Conservation (phyloP, 768 basidiomycete genomes). For the Phaeotremella skinneri region DNA sequence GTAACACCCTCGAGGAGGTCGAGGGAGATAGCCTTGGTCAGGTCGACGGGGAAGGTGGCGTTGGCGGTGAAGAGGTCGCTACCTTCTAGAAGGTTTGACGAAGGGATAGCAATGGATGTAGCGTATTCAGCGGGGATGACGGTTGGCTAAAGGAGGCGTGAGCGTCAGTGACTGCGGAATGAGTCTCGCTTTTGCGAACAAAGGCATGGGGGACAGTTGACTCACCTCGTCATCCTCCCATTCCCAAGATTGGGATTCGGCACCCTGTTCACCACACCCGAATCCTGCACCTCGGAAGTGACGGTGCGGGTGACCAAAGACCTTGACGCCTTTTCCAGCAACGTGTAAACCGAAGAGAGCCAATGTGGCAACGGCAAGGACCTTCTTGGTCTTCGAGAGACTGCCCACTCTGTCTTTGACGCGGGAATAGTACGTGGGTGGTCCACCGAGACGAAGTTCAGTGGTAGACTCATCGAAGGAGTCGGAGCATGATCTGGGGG, state of each 20-base stretch:
- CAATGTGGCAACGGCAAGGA: conserved; percentile 9
- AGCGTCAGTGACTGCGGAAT: conserved; percentile 2
- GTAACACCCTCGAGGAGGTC: conserved; percentile 13
- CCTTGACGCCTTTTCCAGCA: not conserved
- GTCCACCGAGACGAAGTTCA: conserved; percentile 9
- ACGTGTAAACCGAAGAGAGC: not conserved
- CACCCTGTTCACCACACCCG: not conserved
- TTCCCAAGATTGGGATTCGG: not conserved
- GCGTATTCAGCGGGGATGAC: conserved; percentile 6
- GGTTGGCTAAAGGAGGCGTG: not conserved
- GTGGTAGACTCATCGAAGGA: conserved; percentile 15
- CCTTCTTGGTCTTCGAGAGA: conserved; percentile 20
- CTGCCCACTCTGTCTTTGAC: not conserved
- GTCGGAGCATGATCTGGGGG: not conserved
- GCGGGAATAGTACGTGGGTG: not conserved
- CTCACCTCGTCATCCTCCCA: conserved; percentile 7
- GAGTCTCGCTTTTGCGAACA: not conserved
- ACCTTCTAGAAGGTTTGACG: not conserved
- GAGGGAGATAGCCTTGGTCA: conserved; percentile 14
- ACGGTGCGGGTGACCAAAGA: not conserved
- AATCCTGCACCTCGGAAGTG: not conserved
- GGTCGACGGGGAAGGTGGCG: conserved; percentile 20
- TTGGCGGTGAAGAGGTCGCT: conserved; percentile 20
- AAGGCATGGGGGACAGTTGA: not conserved
- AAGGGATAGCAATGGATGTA: not conserved